Conservation (phyloP, 495 filamentous ascomycete species). For the Neurospora hispaniola region DNA sequence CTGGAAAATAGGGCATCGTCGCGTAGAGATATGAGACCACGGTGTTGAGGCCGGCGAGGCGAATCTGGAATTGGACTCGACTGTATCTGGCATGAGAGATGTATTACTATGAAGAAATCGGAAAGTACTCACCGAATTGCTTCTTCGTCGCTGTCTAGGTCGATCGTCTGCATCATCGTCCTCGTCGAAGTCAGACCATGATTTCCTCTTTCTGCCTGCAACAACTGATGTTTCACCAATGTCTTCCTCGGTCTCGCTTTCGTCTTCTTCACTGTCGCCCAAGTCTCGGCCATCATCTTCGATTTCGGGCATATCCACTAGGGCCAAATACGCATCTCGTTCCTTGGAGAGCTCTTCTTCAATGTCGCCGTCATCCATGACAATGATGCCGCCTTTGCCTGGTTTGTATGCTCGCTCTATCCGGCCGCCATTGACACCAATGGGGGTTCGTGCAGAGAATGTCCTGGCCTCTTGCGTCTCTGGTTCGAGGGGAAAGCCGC, state of each 20-base stretch:
- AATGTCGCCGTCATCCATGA: conserved; percentile 95
- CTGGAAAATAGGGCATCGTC: conserved; percentile 32
- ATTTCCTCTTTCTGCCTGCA: conserved; percentile 65
- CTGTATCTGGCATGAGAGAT: conserved; percentile 26
- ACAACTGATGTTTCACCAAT: conserved; percentile 11
- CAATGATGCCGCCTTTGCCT: conserved; percentile 74
- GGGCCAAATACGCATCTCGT: conserved; percentile 66
- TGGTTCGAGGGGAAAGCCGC: conserved; percentile 46
- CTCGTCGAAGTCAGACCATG: conserved; percentile 64
- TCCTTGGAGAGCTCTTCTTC: conserved; percentile 72
- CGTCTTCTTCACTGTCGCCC: conserved; percentile 38
- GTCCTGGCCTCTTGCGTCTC: conserved; percentile 35
- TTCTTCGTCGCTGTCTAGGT: conserved; percentile 68
- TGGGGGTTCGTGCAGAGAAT: conserved; percentile 37
- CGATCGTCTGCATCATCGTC: conserved; percentile 61
- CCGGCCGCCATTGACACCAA: conserved; percentile 49
- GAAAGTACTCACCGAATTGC: conserved; percentile 61
- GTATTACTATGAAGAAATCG: conserved; percentile 13
- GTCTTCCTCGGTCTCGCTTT: conserved; percentile 18
- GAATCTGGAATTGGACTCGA: conserved; percentile 45
- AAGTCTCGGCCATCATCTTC: conserved; percentile 57
- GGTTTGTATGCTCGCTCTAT: conserved; percentile 61
- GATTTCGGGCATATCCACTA: conserved; percentile 82
- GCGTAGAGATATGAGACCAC: conserved; percentile 38
- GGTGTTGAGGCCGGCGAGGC: conserved; percentile 36